These are phyloP conservation scores for Veloporphyrellus conicus DNA, from an alignment of 1,284 basidiomycete genomes.

Conservation along the genomic window DNA sequence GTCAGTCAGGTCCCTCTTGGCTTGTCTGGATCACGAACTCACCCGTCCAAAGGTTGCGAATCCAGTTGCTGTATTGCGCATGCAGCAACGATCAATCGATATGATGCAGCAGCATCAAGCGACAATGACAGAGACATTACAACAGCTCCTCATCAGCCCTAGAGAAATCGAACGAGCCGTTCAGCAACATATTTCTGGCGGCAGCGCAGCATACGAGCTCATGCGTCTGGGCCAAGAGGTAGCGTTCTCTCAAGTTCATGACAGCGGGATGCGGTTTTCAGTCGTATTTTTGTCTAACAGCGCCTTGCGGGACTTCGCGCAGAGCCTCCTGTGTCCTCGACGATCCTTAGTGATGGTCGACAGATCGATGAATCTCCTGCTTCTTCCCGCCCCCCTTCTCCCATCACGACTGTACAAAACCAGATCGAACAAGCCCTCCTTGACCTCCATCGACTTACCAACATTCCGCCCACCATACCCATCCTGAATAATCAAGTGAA, in stretches of 20 bases:
- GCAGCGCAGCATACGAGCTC: conserved; percentile 40
- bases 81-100: conserved; percentile 37
- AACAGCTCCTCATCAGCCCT: conserved; percentile 36
- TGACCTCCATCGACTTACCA: conserved; percentile 45
- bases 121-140: conserved; percentile 37
- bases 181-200: conserved; percentile 39
- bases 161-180: conserved; percentile 36
- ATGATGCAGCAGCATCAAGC: conserved; percentile 32
- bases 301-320: conserved; percentile 26
- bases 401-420: conserved; percentile 35
- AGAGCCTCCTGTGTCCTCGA: conserved; percentile 1
- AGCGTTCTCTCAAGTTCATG: conserved; percentile 2
- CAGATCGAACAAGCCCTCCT: conserved; percentile 42
- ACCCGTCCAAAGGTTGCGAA: conserved; percentile 33
- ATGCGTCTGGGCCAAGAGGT: conserved; percentile 52
- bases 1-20: conserved; percentile 27
- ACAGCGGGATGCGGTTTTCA: not conserved
- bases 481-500: conserved; percentile 47
- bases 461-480: conserved; percentile 48
- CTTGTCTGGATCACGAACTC: not conserved
- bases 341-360: conserved; percentile 20
- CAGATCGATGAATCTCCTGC: conserved; percentile 25
- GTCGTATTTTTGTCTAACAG: conserved; percentile 22
- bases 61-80: conserved; percentile 30
- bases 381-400: conserved; percentile 23